Evolutionary conservation across 225 moss, liverwort and hornwort genomes (phyloP).

Genomic region (Pleurozium schreberi): DNA sequence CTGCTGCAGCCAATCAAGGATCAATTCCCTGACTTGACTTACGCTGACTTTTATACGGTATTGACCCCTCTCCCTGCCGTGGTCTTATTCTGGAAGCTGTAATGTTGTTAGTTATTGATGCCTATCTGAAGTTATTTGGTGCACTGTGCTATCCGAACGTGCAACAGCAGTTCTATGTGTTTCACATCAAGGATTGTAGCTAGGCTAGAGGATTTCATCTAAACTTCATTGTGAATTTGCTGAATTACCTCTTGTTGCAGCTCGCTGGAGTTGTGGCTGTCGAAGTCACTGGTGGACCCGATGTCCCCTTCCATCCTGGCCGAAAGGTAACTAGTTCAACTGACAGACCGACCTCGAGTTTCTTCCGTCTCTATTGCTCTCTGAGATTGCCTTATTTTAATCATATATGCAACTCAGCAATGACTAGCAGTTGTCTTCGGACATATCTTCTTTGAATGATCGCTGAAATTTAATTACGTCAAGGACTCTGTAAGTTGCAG

Average conservation of each 20-base stretch:
- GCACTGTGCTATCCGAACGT: background rate
- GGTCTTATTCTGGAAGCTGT: background rate
- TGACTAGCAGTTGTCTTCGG: background rate
- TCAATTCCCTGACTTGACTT: conserved; percentile 5
- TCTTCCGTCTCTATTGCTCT: background rate
- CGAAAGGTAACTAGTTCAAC: conserved; percentile 24
- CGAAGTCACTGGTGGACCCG: conserved; percentile 89
- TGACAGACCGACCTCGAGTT: background rate
- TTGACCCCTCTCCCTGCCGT: background rate
- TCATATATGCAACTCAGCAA: background rate
- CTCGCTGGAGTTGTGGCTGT: conserved; percentile 73
- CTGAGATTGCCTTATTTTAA: too few species aligned
- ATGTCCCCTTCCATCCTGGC: conserved; percentile 78
- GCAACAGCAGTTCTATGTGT: background rate
- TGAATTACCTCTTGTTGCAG: conserved; percentile 11
- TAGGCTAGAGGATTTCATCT: too few species aligned
- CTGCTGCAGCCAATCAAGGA: conserved; percentile 53
- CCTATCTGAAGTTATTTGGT: background rate
- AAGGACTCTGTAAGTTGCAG: background rate
- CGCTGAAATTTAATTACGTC: background rate
- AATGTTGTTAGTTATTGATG: background rate
- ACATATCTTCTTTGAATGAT: background rate
- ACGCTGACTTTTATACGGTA: conserved; percentile 46
- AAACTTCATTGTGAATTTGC: background rate
- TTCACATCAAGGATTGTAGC: background rate